Base-by-base conservation (phyloP, 345 rosid species). In the Lumnitzera racemosa region DNA sequence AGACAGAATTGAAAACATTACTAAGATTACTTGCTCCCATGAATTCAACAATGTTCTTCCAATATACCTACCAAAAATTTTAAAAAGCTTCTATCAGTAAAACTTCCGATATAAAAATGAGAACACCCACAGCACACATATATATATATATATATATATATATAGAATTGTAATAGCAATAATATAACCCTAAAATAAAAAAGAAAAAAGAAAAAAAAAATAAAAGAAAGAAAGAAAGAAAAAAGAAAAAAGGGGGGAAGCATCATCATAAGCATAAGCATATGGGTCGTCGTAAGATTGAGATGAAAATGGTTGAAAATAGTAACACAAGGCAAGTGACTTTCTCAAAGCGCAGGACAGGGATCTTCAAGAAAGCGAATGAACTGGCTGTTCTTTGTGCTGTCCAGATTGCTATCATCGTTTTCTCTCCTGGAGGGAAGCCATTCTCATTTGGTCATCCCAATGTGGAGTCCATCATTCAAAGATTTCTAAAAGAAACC, bases 351-450 rank as follows among this genome's bases (percentile, higher is more conserved):
- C 84, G 90, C 5, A 71, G 88, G 49, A 69, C 69, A 0, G 90
- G 94, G 29, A 62, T 86, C 54, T 86, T 83, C 83, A 83, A 83
- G 81, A 86, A 86, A 62, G 90, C 88, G 0, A 70, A 77, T 46
- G 88, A 82, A 68, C 72, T 83, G 1, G 75, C 83, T 12, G 78
- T 72, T 10, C 76, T 87, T n/a, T 83, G 90, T 31, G 84, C 70
- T 4, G 83, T 78, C 2, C 76, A 87, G 51, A 49, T 84, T 16
- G 82, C 81, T 25, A 76, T 84, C 11, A 72, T 87, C 2, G 88
- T 87, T 41, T 83, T 81, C 64, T 86, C 94, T 47, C 90, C 94
- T 0, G 90, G 90, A 3, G 84, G 85, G n/a, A 83, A 83, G 58
- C 85, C 90, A 17, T 87, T 71, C 60, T 81, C 86, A 1, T 87